Evolutionary conservation across 345 rosid species (phyloP).

Genomic region (Eutrema yunnanense): DNA sequence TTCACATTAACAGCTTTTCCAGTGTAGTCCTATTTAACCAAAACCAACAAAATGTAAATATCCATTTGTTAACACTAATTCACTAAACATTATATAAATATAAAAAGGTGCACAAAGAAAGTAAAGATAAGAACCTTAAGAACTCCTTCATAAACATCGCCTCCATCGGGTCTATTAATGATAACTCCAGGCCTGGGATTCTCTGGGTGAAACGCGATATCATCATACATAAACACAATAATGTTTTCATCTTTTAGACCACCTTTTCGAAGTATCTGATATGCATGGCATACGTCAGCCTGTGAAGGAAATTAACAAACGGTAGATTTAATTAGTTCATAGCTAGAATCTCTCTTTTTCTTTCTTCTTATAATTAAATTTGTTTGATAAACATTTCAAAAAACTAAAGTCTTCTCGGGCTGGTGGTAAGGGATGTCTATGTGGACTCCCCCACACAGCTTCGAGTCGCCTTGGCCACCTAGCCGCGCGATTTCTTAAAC

Average conservation of each 20-base stretch:
- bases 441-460: no score
- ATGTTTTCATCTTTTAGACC: slow-evolving; percentile 70
- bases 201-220: slow-evolving; percentile 36
- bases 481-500: no score
- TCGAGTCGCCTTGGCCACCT: no score
- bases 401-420: no score
- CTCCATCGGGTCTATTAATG: slow-evolving; percentile 53
- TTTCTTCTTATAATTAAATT: neutral
- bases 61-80: neutral
- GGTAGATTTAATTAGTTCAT: neutral
- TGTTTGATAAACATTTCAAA: neutral
- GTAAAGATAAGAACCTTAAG: slow-evolving; percentile 44
- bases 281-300: slow-evolving; percentile 80
- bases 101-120: neutral
- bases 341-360: neutral
- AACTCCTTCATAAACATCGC: slow-evolving; percentile 56
- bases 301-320: slow-evolving; percentile 10
- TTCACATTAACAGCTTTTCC: slow-evolving; percentile 28
- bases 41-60: neutral
- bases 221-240: slow-evolving; percentile 78
- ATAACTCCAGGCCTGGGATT: slow-evolving; percentile 67
- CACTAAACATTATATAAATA: no score
- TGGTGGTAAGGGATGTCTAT: no score
- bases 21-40: slow-evolving; percentile 47
- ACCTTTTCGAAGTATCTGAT: slow-evolving; percentile 46